phyloP scores from a whole-genome alignment of 345 rosid genomes.

The Arabis hirsuta region DNA sequence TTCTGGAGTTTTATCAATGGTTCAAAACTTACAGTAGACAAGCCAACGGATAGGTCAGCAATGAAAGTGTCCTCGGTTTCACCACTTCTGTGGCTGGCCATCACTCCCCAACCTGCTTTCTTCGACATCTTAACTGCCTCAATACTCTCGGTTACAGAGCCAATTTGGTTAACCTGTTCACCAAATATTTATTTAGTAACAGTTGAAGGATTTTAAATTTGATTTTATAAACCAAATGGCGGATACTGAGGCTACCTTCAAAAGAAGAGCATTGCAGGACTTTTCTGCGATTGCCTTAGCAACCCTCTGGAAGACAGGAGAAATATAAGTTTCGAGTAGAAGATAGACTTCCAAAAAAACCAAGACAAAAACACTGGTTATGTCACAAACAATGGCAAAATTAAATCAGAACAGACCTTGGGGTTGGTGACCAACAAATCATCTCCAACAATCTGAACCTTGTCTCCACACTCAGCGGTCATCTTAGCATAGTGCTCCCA shows the following conservation, averaged over 20 bases:
- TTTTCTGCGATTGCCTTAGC: constrained; percentile 86
- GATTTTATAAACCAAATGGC: background rate
- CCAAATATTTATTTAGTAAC: background rate
- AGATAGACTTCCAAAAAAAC: background rate
- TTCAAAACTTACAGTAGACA: constrained; percentile 70
- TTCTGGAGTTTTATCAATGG: background rate
- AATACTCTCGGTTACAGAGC: constrained; percentile 94
- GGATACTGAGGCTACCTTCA: constrained; percentile 60
- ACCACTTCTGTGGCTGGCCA: constrained; percentile 99
- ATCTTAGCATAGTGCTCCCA: constrained; percentile 87
- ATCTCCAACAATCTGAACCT: constrained; percentile 94
- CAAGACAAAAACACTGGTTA: background rate
- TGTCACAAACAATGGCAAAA: constrained; percentile 5
- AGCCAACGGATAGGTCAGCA: constrained; percentile 91
- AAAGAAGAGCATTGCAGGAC: constrained; percentile 92
- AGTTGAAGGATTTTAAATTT: background rate
- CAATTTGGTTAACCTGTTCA: constrained; percentile 94
- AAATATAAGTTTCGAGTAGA: constrained; percentile 4
- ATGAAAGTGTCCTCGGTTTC: constrained; percentile 98
- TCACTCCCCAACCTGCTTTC: constrained; percentile 98
- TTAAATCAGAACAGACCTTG: constrained; percentile 52
- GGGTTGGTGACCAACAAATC: constrained; percentile 98
- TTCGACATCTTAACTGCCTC: constrained; percentile 99
- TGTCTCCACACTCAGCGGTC: constrained; percentile 74
- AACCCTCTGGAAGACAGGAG: constrained; percentile 67